Evolutionary conservation across 352 stramenopile species (phyloP).

Genomic region (Phytophthora boehmeriae): DNA sequence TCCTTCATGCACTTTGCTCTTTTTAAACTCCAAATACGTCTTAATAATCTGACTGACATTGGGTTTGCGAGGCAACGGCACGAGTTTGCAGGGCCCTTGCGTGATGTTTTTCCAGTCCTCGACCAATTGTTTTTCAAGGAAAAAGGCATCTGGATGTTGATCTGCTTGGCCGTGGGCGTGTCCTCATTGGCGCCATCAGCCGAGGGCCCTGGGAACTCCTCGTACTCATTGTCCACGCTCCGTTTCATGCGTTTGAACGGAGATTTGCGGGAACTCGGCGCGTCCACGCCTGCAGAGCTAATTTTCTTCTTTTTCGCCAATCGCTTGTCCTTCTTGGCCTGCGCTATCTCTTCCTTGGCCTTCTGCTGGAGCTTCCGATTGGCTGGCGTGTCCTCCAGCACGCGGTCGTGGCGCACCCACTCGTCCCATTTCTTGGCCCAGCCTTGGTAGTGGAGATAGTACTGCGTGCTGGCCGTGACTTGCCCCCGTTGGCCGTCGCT

Average conservation of each 20-base stretch:
- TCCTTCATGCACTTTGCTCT: conserved; percentile 60
- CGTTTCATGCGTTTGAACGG: conserved; percentile 83
- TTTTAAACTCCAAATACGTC: conserved; percentile 82
- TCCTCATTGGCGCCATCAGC: conserved; percentile 5
- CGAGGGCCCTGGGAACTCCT: conserved; percentile 45
- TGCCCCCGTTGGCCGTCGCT: conserved; percentile 13
- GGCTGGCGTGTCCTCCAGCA: conserved; percentile 69
- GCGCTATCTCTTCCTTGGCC: conserved; percentile 42
- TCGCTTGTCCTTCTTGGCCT: conserved; percentile 72
- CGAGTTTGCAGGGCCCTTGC: conserved; percentile 78
- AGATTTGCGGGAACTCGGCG: conserved; percentile 53
- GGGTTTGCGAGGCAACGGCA: conserved; percentile 83
- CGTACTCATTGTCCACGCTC: conserved; percentile 67
- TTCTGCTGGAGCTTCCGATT: conserved; percentile 67
- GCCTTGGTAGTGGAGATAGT: conserved; percentile 92
- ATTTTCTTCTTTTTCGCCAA: conserved; percentile 66
- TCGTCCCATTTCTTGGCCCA: conserved; percentile 94
- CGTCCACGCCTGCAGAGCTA: conserved; percentile 62
- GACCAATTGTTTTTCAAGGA: conserved; percentile 93
- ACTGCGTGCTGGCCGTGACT: conserved; percentile 51
- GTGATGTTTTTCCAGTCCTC: conserved; percentile 91
- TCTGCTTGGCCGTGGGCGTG: conserved; percentile 35
- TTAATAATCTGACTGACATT: conserved; percentile 74
- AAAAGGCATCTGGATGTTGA: conserved; percentile 88
- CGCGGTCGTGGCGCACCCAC: conserved; percentile 78